phyloP scores from a whole-genome alignment of 306 rosid species.

The Lathyrus oleraceus region DNA sequence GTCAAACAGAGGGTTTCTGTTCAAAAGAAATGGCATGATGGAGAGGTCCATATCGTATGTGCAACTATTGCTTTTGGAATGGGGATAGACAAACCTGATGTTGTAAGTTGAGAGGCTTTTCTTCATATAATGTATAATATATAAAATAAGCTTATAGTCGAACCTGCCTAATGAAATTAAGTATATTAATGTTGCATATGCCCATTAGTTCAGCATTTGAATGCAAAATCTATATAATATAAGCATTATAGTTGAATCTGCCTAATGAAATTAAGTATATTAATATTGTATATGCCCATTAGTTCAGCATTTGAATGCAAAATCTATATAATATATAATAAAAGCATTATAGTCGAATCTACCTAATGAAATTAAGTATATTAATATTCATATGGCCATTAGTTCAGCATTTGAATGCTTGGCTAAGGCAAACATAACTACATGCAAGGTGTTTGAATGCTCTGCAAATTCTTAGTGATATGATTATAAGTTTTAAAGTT shows the following conservation, averaged over 20 bases:
- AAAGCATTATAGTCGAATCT: constrained; percentile 16
- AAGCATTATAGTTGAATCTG: constrained; percentile 20
- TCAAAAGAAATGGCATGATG: constrained; percentile 85
- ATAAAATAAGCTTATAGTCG: not conserved
- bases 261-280: constrained; percentile 32
- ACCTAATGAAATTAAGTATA: constrained; percentile 32
- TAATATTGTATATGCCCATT: not conserved
- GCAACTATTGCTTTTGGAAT: constrained; percentile 99
- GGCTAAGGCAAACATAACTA: constrained; percentile 22
- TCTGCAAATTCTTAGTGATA: not conserved
- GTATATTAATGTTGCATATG: constrained; percentile 2
- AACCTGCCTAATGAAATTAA: constrained; percentile 35
- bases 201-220: constrained; percentile 1
- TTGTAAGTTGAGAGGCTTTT: constrained; percentile 67
- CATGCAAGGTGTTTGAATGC: constrained; percentile 20
- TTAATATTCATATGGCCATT: not conserved
- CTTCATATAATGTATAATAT: not conserved
- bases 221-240: not conserved
- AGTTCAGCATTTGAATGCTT: constrained; percentile 28
- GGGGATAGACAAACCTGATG: constrained; percentile 99
- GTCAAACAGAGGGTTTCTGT: constrained; percentile 82
- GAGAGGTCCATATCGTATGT: constrained; percentile 84
- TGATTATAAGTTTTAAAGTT: constrained; percentile 15
- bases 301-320: constrained; percentile 4
- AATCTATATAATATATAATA: not conserved